These are phyloP conservation scores for Trypanosoma grayi DNA, from an alignment of 208 protist species.

Conservation along the genomic window DNA sequence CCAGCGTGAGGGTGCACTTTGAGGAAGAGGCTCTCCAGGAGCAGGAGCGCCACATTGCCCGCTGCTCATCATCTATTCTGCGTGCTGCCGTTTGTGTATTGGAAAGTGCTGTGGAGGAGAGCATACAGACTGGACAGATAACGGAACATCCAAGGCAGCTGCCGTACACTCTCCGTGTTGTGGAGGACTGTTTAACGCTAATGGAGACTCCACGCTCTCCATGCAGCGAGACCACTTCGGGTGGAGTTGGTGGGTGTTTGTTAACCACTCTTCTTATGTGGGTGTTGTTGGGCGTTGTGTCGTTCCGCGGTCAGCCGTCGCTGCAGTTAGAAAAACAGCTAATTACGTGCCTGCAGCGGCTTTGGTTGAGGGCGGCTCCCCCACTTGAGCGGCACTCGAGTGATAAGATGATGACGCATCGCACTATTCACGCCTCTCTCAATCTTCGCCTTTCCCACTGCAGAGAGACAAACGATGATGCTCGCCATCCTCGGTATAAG, in stretches of 20 bases:
- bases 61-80: background rate
- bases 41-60: background rate
- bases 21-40: background rate
- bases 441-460: conserved; percentile 19
- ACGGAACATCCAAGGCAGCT: background rate
- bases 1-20: background rate
- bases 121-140: background rate
- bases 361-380: conserved; percentile 17
- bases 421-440: conserved; percentile 23
- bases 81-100: background rate
- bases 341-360: conserved; percentile 5
- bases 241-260: background rate
- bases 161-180: background rate
- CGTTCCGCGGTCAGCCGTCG: background rate
- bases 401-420: conserved; percentile 24
- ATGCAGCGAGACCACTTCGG: background rate
- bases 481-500: no score
- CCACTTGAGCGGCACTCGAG: conserved; percentile 17
- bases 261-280: conserved; percentile 1
- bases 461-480: no score
- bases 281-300: background rate
- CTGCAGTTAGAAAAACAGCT: background rate
- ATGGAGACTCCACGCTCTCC: background rate
- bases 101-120: background rate
- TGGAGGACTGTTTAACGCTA: conserved; percentile 2